A percentile compares a stretch with the other conserved stretches of the same genome.
Conservation (phyloP, 2,329 filamentous ascomycete species). For the Dendryphion nanum region DNA sequence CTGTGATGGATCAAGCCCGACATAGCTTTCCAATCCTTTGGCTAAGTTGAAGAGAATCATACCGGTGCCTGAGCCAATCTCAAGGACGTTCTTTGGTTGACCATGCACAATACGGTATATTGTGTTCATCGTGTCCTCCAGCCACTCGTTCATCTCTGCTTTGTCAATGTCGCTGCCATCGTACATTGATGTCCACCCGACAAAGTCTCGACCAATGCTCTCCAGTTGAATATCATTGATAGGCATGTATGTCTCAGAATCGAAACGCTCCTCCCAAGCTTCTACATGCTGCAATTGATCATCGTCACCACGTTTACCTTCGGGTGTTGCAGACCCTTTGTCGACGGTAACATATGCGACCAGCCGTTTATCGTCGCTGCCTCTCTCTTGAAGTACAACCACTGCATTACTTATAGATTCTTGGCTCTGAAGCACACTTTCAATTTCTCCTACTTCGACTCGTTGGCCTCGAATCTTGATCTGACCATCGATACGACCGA, state of each 20-base stretch:
- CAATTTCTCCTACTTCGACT: conserved; percentile 13
- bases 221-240: conserved; percentile 1
- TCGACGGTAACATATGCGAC: neutral
- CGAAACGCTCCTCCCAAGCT: conserved; percentile 6
- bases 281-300: conserved; percentile 1
- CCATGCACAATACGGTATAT: neutral
- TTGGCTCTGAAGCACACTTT: neutral
- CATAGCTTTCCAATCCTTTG: conserved; percentile 4
- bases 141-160: conserved; percentile 12
- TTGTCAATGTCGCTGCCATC: conserved; percentile 9
- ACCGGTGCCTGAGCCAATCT: conserved; percentile 9
- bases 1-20: conserved; percentile 5
- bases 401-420: conserved; percentile 2
- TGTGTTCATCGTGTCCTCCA: conserved; percentile 7
- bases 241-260: conserved; percentile 2
- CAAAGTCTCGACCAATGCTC: conserved; percentile 7
- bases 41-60: conserved; percentile 13
- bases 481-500: neutral
- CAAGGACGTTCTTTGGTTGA: conserved; percentile 5
- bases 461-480: conserved; percentile 3
- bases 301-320: neutral
- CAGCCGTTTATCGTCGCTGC: neutral
- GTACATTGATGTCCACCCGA: conserved; percentile 10
- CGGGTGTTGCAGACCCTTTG: neutral
- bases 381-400: neutral